Evolutionary conservation across 768 basidiomycete genomes (phyloP).

Genomic region (Cubamyces lactineus): DNA sequence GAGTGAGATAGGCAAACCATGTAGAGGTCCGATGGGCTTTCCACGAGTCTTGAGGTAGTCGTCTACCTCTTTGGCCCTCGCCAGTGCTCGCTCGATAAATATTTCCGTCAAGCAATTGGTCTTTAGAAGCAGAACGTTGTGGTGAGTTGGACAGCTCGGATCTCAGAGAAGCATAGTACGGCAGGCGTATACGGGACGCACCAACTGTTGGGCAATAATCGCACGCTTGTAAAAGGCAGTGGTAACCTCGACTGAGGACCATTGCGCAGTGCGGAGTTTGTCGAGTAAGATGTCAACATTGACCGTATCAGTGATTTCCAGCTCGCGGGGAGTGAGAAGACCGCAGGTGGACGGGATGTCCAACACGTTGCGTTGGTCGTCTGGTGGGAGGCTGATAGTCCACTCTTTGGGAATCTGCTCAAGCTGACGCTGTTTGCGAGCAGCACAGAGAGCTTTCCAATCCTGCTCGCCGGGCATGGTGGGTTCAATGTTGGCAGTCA

Average conservation of each 20-base stretch:
- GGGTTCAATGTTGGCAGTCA: background rate
- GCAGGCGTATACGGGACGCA: conserved; percentile 26
- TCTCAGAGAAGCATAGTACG: background rate
- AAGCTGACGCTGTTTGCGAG: conserved; percentile 56
- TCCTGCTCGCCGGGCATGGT: conserved; percentile 17
- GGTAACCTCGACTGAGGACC: conserved; percentile 59
- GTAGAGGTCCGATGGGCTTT: conserved; percentile 47
- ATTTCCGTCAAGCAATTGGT: conserved; percentile 56
- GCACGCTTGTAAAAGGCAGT: conserved; percentile 53
- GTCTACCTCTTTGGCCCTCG: conserved; percentile 47
- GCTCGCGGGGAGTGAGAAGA: conserved; percentile 56
- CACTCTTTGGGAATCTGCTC: conserved; percentile 67
- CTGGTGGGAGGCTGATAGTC: conserved; percentile 53
- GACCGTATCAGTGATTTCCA: conserved; percentile 61
- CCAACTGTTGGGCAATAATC: conserved; percentile 52
- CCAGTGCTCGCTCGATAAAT: conserved; percentile 48
- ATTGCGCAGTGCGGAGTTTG: conserved; percentile 55
- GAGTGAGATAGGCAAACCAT: conserved; percentile 50
- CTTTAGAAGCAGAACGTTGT: conserved; percentile 24
- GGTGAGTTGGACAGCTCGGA: background rate
- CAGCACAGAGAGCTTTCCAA: conserved; percentile 57
- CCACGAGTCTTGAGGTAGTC: conserved; percentile 43
- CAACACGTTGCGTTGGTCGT: conserved; percentile 54
- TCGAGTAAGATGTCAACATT: conserved; percentile 51
- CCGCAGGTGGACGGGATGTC: conserved; percentile 58